A percentile compares a stretch with the other conserved stretches of the same genome.
phyloP scores from a whole-genome alignment of 2,329 filamentous ascomycete genomes.

The Ophiocordyceps unilateralis region DNA sequence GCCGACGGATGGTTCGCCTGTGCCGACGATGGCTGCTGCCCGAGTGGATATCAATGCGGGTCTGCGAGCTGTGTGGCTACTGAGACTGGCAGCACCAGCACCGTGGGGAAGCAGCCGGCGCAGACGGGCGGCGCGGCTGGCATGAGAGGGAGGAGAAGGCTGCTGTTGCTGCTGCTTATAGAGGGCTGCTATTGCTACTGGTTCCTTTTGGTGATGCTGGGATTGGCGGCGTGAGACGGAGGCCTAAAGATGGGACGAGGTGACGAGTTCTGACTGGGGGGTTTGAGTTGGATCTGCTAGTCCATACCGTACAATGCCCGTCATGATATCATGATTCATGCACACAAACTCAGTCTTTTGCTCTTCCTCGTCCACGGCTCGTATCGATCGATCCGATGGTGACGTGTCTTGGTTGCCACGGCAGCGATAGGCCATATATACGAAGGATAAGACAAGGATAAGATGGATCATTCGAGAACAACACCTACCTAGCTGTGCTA shows the following conservation, averaged over 20 bases:
- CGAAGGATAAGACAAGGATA: background rate
- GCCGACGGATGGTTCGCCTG: slow-evolving; percentile 68
- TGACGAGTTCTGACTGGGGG: too few species aligned
- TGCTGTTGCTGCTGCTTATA: background rate
- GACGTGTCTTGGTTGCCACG: background rate
- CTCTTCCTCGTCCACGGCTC: background rate
- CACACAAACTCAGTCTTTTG: background rate
- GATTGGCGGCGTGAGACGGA: background rate
- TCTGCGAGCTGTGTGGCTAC: slow-evolving; percentile 49
- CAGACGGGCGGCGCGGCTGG: slow-evolving; percentile 5
- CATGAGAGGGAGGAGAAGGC: background rate
- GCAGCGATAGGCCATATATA: background rate
- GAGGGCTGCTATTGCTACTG: background rate
- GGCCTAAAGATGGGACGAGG: too few species aligned
- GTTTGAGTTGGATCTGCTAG: too few species aligned
- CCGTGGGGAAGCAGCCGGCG: slow-evolving; percentile 36
- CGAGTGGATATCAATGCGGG: slow-evolving; percentile 58
- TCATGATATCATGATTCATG: background rate
- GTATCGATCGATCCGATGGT: background rate
- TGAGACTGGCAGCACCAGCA: slow-evolving; percentile 33
- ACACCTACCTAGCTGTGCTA: too few species aligned
- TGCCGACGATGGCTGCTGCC: slow-evolving; percentile 59
- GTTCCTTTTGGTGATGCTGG: background rate
- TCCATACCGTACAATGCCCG: too few species aligned
- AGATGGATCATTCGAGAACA: too few species aligned